These are phyloP conservation scores for Candida qinlingensis DNA, from an alignment of 805 yeast species.

Conservation along the genomic window DNA sequence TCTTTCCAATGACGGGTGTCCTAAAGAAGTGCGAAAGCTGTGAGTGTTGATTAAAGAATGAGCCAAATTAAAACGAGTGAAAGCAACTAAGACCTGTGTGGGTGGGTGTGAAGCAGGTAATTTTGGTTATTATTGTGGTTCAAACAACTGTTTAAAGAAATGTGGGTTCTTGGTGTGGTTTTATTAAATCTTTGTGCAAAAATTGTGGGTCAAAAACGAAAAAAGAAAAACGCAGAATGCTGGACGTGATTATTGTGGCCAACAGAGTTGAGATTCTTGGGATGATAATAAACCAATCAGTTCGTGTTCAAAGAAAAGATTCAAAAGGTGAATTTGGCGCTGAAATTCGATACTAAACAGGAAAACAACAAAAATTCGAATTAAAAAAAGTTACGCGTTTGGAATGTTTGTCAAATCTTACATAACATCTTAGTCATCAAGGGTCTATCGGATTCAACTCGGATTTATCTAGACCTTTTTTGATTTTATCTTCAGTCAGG, in stretches of 20 bases:
- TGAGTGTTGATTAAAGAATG: background rate
- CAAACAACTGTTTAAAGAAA: background rate
- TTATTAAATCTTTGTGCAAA: background rate
- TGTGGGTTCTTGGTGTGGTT: background rate
- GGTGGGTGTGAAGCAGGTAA: background rate
- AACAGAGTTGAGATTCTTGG: too few relatives aligned
- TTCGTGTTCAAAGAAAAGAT: background rate
- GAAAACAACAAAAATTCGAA: background rate
- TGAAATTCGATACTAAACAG: background rate
- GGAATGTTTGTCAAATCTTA: background rate
- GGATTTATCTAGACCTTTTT: too few relatives aligned
- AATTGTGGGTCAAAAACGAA: background rate
- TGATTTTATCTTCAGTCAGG: too few relatives aligned
- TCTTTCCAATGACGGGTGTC: too few relatives aligned
- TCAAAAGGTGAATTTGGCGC: background rate
- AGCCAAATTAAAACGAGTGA: slow-evolving; percentile 1
- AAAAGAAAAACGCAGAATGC: background rate
- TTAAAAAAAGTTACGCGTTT: background rate
- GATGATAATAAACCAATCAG: too few relatives aligned
- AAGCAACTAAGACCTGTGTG: background rate
- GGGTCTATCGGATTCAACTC: too few relatives aligned
- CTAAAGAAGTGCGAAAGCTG: background rate
- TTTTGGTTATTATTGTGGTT: background rate
- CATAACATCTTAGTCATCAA: background rate
- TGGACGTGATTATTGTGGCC: background rate